Conservation (phyloP, 495 filamentous ascomycete species). For the Hyaloscypha variabilis region DNA sequence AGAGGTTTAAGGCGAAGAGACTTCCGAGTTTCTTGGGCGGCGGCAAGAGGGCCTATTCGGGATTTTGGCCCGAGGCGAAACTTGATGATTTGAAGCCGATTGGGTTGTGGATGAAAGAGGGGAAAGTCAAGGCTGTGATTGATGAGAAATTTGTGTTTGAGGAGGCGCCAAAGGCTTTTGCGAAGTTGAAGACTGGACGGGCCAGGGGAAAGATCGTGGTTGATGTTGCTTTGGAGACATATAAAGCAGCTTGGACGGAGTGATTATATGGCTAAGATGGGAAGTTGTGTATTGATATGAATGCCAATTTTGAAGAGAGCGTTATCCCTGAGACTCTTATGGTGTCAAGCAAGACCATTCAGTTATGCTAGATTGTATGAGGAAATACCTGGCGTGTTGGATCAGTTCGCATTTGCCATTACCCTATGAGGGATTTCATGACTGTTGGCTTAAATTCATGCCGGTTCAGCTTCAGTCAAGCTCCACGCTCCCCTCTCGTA, state of each 20-base stretch:
- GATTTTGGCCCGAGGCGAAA: conserved; percentile 43
- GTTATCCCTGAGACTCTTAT: too few species aligned
- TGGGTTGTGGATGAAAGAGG: conserved; percentile 60
- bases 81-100: conserved; percentile 55
- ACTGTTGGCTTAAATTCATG: too few species aligned
- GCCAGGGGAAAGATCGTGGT: conserved; percentile 74
- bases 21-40: conserved; percentile 65
- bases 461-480: conserved; percentile 43
- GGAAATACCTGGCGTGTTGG: too few species aligned
- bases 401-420: too few species aligned
- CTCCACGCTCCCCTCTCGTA: conserved; percentile 40
- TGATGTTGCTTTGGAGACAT: conserved; percentile 39
- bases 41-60: conserved; percentile 56
- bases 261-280: too few species aligned
- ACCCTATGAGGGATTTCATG: too few species aligned
- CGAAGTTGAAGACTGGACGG: conserved; percentile 61
- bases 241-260: not conserved
- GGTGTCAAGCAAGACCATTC: too few species aligned
- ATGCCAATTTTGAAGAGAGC: too few species aligned
- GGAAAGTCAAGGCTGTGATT: conserved; percentile 61
- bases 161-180: conserved; percentile 64
- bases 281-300: too few species aligned
- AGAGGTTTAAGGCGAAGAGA: conserved; percentile 35
- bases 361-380: too few species aligned
- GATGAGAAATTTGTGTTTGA: conserved; percentile 64